These are phyloP conservation scores for Rhizopus stolonifer DNA, from an alignment of 371 early-diverging fungal genomes.

Conservation along the genomic window DNA sequence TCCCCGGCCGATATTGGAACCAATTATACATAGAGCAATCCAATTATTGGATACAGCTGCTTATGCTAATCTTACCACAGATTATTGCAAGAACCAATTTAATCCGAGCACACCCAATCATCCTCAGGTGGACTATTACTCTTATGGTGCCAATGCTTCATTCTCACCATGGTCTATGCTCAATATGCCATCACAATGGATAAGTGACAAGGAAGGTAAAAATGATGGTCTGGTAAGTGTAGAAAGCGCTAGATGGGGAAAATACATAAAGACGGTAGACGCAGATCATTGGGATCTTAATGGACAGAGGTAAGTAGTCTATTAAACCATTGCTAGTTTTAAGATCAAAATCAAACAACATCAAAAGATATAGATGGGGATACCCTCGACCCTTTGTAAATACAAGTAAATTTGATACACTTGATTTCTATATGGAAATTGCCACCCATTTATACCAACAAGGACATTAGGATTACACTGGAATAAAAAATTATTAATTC, in stretches of 20 bases:
- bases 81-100: slow-evolving; percentile 78
- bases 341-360: background rate
- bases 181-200: slow-evolving; percentile 58
- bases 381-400: slow-evolving; percentile 20
- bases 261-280: slow-evolving; percentile 72
- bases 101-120: slow-evolving; percentile 85
- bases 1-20: slow-evolving; percentile 19
- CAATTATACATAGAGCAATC: slow-evolving; percentile 17
- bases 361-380: slow-evolving; percentile 27
- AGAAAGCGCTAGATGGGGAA: slow-evolving; percentile 83
- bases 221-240: slow-evolving; percentile 92
- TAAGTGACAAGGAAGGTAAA: slow-evolving; percentile 51
- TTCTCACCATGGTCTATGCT: slow-evolving; percentile 47
- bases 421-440: slow-evolving; percentile 75
- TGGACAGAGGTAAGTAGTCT: slow-evolving; percentile 25
- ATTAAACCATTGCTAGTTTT: background rate
- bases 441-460: slow-evolving; percentile 66
- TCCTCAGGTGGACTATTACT: slow-evolving; percentile 76
- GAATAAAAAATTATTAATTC: background rate
- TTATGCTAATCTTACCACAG: slow-evolving; percentile 84
- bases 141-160: slow-evolving; percentile 69
- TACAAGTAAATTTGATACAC: slow-evolving; percentile 61
- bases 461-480: slow-evolving; percentile 30
- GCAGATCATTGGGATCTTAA: slow-evolving; percentile 91
- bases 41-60: slow-evolving; percentile 77